Base-by-base conservation (phyloP, 2,329 filamentous ascomycete genomes). In the Amauroascus verrucosus region DNA sequence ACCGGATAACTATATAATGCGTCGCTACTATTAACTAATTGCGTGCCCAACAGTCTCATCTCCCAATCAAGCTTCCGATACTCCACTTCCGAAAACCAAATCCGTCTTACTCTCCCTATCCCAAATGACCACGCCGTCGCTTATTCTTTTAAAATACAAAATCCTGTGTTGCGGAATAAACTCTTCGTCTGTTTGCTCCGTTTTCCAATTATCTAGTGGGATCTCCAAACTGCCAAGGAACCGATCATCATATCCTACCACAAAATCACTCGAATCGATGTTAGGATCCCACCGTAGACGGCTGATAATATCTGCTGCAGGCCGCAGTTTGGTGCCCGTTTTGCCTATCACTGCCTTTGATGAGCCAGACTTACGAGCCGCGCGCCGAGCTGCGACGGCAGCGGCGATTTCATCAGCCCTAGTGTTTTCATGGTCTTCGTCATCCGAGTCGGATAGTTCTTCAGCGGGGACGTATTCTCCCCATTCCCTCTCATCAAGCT, bases 121-220 rank as follows among this genome's bases (percentile, higher is more conserved):
- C 77, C 77, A 80, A 1, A 80, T 69, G 32, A 72, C 59, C 22
- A 70, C 68, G 16, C 65, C 69, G 46, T 67, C 60, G 5, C 60
- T 61, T 30, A 62, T 65, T 56, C 68, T 68, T 57, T 71, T 74
- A 58, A 79, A 74, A 56, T 77, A 75, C 52, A 75, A 55, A 16
- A 80, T 74, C 2, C 77, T 70, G 64, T 80, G 76, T 57, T 75
- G 71, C 2, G 77, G 77, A 53, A 80, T 78, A 53, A 79, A 80
- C 45, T 80, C 77, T 55, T 79, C 76, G 26, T 79, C 65, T 8
- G 77, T 79, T 30, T 72, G 70, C 46, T 78, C 76, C 16, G 67
- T 72, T 59, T 77, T 75, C 77, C 77, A 80, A n/a, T 65, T 68
- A 44, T 70, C 68, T 2, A 78, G 63, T 7, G 65, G 60, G 9